Base-by-base conservation (phyloP, 164 flowering plant genomes). In the Litsea cubeba region DNA sequence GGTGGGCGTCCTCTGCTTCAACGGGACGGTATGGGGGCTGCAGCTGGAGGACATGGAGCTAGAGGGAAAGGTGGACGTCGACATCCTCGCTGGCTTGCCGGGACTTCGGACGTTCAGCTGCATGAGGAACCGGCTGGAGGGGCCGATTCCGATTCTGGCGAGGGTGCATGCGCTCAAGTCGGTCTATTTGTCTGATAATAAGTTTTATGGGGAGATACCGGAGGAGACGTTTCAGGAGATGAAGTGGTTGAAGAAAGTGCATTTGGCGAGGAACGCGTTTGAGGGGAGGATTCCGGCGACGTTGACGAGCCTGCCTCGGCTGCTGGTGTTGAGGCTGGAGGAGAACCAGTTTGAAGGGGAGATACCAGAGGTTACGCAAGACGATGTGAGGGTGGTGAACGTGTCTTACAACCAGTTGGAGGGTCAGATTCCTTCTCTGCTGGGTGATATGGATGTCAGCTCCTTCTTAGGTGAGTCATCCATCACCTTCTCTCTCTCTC, bases 41-140 rank as follows among this genome's bases (percentile, higher is more conserved):
- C 81, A 78, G 75, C 88, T 91, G 5, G 89, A 91, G 79, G 75
- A 83, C 26, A 81, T 86, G 89, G 82, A 85, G 1, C 77, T 93
- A 17, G 68, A 28, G 26, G 97, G 98, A 7, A 1, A 2, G 1
- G 75, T 88, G 1, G 83, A 89, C 17, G 17, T 87, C 0, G 83
- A 85, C 10, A 5, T 86, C 2, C 83, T 91, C 0, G 5, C 23
- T 6, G 71, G 66, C 0, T 69, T 94, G 74, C 71, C 73, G 0
- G 0, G n/a, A 22, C 70, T 92, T 68, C 78, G 93, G 57, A 73
- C 87, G 5, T 11, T 94, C 3, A 92, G 97, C 78, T 65, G 90
- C 62, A 77, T 72, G 78, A 77, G 85, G 81, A 92, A 92, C 63
- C 81, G 69, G 64, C 87, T 94, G 28, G 73, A 72, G 1, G 93